Percentiles rank a stretch among this genome's conserved stretches.
These are phyloP conservation scores for Monilinia polystroma DNA, from an alignment of 2,329 filamentous ascomycete species.

Conservation along the genomic window DNA sequence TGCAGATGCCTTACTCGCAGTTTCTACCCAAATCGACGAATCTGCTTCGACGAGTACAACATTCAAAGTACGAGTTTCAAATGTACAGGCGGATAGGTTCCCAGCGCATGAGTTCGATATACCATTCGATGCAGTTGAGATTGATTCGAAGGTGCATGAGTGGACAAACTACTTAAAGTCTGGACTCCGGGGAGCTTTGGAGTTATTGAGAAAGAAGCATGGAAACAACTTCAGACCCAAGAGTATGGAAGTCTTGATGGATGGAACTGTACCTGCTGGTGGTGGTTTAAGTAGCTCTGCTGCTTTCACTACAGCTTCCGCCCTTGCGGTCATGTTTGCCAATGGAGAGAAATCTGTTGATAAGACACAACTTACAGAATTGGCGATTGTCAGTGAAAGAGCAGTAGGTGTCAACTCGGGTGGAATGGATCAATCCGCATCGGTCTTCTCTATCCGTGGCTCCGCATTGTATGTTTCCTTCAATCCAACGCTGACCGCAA, in stretches of 20 bases:
- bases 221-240: conserved; percentile 61
- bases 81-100: conserved; percentile 75
- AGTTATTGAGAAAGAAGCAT: conserved; percentile 68
- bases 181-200: conserved; percentile 77
- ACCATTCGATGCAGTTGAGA: conserved; percentile 63
- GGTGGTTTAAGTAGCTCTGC: conserved; percentile 92
- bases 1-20: conserved; percentile 85
- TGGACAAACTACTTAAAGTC: conserved; percentile 99
- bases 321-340: conserved; percentile 81
- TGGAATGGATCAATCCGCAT: conserved; percentile 97
- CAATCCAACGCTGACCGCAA: conserved; percentile 71
- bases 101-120: conserved; percentile 72
- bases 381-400: conserved; percentile 92
- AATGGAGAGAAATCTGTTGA: conserved; percentile 77
- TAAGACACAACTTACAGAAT: conserved; percentile 87
- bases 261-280: conserved; percentile 88
- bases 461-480: conserved; percentile 90
- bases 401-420: conserved; percentile 95
- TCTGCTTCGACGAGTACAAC: conserved; percentile 46
- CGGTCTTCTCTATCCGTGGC: conserved; percentile 84
- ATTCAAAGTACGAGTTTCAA: conserved; percentile 74
- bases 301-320: conserved; percentile 87
- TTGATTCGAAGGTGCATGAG: conserved; percentile 82
- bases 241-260: conserved; percentile 84
- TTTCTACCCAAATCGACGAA: conserved; percentile 53